Evolutionary conservation across 2,329 filamentous ascomycete genomes (phyloP), one percentile per base, ranked within the genome.

Genomic region (Dothidotthia symphoricarpi): DNA sequence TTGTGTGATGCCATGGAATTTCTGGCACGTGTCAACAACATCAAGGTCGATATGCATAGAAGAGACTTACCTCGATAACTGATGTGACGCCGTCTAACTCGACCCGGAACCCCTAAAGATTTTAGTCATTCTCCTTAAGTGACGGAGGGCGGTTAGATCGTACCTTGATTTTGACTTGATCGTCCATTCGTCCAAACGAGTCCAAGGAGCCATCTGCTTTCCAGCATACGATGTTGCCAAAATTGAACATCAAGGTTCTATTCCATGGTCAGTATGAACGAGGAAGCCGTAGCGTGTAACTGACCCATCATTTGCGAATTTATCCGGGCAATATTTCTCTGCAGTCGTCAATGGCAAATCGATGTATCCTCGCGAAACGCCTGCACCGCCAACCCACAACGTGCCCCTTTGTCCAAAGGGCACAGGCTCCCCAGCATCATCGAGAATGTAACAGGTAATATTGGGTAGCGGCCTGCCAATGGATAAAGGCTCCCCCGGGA

Each of bases 161-260:
- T 41, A 61, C 61, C 47, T 80, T 78, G 54, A 82, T 72, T 60
- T 82, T 82, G 42, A 82, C 75, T 53, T 82, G 79, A 43, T 81
- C 78, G 48, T 82, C 79, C n/a, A 69, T 69, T 24, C 78, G 72
- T 3, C 79, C 78, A 24, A 79, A 70, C 14, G 75, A 76, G 28
- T 78, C 70, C 26, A 82, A 66, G 16, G 69, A 71, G 9, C 79
- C 78, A 49, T 78, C 72, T 2, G 66, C 54, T 25, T 69, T 67
- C 77, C 78, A 81, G 8, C 69, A 67, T 13, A 74, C 77, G 15
- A 82, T 68, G 48, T 82, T 78, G 6, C 78, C 79, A 2, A 79
- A 81, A 50, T 78, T 77, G 61, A 78, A 82, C 74, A 81, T 80
- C 48, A 66, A 66, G 2, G 57, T 60, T 3, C 59, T 63, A 15